phyloP scores from a whole-genome alignment of 2,329 filamentous ascomycete species.

The Madurella fahalii region DNA sequence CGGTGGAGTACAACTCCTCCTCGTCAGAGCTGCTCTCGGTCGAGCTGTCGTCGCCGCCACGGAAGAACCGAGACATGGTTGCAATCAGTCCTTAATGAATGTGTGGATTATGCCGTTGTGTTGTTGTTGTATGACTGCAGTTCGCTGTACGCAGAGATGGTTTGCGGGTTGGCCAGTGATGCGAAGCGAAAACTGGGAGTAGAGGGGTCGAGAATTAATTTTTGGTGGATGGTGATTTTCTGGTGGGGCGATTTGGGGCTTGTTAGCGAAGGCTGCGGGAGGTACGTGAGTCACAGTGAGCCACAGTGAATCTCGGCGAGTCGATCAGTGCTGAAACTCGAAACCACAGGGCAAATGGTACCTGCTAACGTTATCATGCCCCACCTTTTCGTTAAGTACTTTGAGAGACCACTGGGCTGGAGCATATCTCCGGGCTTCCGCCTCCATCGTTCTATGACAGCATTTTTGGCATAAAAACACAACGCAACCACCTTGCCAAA shows the following conservation, averaged over 20 bases:
- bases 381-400: no score
- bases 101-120: neutral
- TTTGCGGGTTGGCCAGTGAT: constrained; percentile 17
- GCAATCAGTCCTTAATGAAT: constrained; percentile 7
- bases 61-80: constrained; percentile 93
- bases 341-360: no score
- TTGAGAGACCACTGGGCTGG: no score
- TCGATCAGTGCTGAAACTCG: no score
- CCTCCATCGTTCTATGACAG: no score
- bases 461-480: no score
- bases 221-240: constrained; percentile 28
- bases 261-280: constrained; percentile 12
- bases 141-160: constrained; percentile 9
- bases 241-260: constrained; percentile 29
- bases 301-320: no score
- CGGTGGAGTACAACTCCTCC: constrained; percentile 80
- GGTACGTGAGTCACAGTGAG: constrained; percentile 1
- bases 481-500: no score
- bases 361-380: no score
- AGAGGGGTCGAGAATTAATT: constrained; percentile 29
- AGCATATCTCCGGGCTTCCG: no score
- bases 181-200: constrained; percentile 20
- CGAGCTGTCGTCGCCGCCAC: constrained; percentile 86
- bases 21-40: constrained; percentile 94
- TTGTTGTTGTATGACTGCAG: constrained; percentile 1